phyloP scores from a whole-genome alignment of 257 asterid genomes.

The Solanum pennellii region DNA sequence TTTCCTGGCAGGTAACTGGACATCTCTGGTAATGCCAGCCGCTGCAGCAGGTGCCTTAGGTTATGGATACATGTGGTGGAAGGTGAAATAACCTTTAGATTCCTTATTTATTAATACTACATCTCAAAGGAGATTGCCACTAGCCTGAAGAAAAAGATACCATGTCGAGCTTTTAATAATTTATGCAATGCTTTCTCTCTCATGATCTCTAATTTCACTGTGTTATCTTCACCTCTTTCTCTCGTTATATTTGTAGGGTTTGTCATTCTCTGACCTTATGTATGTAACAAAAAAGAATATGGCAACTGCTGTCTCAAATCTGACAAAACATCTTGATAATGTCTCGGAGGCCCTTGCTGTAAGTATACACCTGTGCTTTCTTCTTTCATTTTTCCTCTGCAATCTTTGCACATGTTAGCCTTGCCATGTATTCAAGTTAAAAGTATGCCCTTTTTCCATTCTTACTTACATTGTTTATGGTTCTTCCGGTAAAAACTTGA shows the following conservation, averaged over 20 bases:
- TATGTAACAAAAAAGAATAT: constrained; percentile 77
- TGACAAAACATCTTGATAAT: constrained; percentile 75
- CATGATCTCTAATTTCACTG: background rate
- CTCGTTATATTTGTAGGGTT: constrained; percentile 33
- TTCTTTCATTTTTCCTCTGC: background rate
- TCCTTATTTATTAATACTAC: background rate
- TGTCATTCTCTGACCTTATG: constrained; percentile 85
- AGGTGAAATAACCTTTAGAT: constrained; percentile 31
- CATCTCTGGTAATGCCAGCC: constrained; percentile 51
- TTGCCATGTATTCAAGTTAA: background rate
- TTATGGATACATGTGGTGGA: constrained; percentile 98
- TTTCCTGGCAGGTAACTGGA: constrained; percentile 33
- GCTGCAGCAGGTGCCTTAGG: constrained; percentile 81
- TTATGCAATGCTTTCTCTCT: background rate
- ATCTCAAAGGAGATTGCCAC: background rate
- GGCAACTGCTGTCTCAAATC: constrained; percentile 77
- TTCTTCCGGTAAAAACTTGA: background rate
- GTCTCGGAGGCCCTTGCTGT: constrained; percentile 88
- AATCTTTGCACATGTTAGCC: background rate
- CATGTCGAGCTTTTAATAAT: background rate
- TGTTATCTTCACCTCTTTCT: background rate
- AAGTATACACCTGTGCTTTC: constrained; percentile 7
- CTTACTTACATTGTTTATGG: background rate
- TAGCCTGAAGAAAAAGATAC: background rate
- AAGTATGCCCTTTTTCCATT: background rate